Percentiles rank a stretch among this genome's conserved stretches.
phyloP scores from a whole-genome alignment of 2,329 filamentous ascomycete genomes.

The Diplodia mutila region DNA sequence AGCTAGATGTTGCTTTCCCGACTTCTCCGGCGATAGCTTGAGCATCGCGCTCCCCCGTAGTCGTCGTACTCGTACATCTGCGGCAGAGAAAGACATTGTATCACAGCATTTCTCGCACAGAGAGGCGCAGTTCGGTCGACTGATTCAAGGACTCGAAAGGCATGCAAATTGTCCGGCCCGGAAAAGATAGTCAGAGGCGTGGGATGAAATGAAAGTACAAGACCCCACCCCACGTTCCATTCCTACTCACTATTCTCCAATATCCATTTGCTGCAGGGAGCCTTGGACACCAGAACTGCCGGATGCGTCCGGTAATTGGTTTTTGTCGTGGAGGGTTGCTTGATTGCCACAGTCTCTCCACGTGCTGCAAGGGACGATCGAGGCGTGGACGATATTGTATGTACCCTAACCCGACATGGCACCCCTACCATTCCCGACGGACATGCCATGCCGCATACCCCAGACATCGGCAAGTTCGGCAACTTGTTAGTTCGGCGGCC shows the following conservation, averaged over 20 bases:
- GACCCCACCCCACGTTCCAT: not conserved
- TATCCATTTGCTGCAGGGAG: not conserved
- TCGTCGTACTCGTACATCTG: not conserved
- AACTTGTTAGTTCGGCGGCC: not conserved
- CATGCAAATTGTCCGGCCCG: not conserved
- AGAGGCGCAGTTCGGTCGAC: not conserved
- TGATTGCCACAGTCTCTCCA: not conserved
- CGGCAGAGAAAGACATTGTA: not conserved
- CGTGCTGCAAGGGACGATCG: not conserved
- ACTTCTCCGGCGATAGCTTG: not conserved
- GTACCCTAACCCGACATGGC: not conserved
- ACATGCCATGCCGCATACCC: not conserved
- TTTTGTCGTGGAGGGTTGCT: not conserved
- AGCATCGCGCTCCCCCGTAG: not conserved
- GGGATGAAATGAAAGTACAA: not conserved
- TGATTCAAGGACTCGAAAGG: too few relatives aligned
- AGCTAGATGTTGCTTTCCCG: not conserved
- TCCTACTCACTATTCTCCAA: not conserved
- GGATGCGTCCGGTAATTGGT: not conserved
- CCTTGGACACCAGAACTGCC: not conserved
- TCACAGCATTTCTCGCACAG: not conserved
- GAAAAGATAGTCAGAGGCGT: too few relatives aligned
- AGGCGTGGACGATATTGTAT: not conserved
- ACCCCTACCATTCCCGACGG: not conserved
- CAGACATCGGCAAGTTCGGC: not conserved